phyloP scores from a whole-genome alignment of 192 early-diverging fungal species.

The Mortierella alpina region DNA sequence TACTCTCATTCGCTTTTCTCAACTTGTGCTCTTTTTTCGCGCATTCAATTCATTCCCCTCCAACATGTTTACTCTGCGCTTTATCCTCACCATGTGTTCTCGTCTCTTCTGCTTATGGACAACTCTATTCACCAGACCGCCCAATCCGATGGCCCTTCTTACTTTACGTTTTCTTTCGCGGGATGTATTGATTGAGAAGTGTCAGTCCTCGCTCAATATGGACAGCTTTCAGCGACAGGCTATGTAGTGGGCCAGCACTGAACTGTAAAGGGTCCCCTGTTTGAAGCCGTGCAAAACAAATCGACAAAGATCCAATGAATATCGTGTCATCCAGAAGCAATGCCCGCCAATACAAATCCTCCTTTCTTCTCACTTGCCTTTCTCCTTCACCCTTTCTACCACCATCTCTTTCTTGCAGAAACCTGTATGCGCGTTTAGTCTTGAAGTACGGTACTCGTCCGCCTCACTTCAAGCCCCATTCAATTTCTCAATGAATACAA shows the following conservation, averaged over 20 bases:
- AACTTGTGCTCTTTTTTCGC: background rate
- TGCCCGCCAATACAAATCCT: conserved; percentile 29
- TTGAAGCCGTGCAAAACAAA: conserved; percentile 40
- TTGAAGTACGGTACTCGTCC: background rate
- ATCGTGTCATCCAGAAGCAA: conserved; percentile 34
- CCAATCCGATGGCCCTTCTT: background rate
- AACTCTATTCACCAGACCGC: background rate
- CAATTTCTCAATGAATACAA: conserved; percentile 2
- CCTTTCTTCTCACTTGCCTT: background rate
- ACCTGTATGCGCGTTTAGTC: background rate
- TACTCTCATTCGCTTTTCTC: background rate
- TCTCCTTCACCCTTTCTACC: background rate
- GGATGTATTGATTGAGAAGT: too few species aligned
- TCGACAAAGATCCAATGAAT: conserved; percentile 45
- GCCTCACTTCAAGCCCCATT: background rate
- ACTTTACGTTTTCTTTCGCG: background rate
- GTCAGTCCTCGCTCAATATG: too few species aligned
- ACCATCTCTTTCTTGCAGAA: background rate
- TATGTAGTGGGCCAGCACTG: background rate
- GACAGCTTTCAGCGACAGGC: background rate
- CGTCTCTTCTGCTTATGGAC: background rate
- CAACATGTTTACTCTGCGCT: background rate
- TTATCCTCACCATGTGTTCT: background rate
- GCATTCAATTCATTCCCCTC: conserved; percentile 1
- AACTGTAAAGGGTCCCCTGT: background rate